A percentile compares a stretch with the other conserved stretches of the same genome.
Conservation (phyloP, 202 grass and related monocot species). For the Elaeis oleifera region DNA sequence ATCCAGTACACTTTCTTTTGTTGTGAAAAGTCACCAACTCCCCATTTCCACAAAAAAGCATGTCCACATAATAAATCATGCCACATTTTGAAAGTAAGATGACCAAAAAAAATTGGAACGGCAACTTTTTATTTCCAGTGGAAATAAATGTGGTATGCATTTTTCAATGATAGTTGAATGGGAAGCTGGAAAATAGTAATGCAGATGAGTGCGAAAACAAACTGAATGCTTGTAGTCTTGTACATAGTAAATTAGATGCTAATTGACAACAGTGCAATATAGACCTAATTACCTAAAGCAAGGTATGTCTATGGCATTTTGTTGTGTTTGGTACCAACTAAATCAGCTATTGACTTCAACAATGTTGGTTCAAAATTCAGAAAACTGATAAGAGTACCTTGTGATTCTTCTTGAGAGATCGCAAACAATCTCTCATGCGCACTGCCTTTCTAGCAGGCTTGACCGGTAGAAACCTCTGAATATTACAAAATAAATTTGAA, state of each 20-base stretch:
- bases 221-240: no score
- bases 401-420: conserved; percentile 67
- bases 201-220: no score
- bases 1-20: conserved; percentile 42
- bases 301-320: neutral
- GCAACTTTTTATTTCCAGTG: no score
- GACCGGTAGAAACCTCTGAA: conserved; percentile 19
- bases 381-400: conserved; percentile 45
- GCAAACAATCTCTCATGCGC: conserved; percentile 58
- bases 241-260: no score
- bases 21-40: no score
- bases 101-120: no score
- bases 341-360: neutral
- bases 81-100: no score
- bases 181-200: no score
- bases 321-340: neutral
- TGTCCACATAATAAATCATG: conserved; percentile 9
- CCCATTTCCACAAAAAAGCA: conserved; percentile 8
- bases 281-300: no score
- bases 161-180: no score
- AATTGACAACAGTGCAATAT: no score
- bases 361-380: neutral
- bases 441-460: conserved; percentile 39
- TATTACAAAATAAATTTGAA: conserved; percentile 6
- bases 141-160: no score